Evolutionary conservation across 495 filamentous ascomycete species (phyloP).

Genomic region (Trichoderma virens): DNA sequence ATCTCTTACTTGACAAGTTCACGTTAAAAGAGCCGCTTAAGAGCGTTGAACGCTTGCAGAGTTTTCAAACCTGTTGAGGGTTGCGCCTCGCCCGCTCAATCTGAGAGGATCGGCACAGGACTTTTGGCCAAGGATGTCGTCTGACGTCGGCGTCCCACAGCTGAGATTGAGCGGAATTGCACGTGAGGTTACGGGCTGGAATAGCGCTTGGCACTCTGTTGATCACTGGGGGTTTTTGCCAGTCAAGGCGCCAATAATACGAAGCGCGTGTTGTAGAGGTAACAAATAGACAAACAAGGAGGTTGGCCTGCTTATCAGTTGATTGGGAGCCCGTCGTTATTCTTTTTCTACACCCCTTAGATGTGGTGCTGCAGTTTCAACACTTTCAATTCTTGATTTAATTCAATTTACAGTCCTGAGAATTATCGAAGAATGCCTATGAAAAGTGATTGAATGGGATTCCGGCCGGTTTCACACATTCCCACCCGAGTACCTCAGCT

Average conservation of each 20-base stretch:
- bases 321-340: too few relatives aligned
- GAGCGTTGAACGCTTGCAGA: neutral
- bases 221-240: neutral
- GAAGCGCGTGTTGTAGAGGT: too few relatives aligned
- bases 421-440: too few relatives aligned
- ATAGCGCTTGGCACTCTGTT: neutral
- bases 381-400: too few relatives aligned
- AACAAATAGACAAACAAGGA: neutral
- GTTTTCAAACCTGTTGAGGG: neutral
- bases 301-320: too few relatives aligned
- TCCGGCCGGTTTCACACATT: too few relatives aligned
- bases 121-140: neutral
- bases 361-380: too few relatives aligned
- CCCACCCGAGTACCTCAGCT: too few relatives aligned
- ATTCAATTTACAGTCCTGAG: too few relatives aligned
- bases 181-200: neutral
- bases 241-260: neutral
- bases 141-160: neutral
- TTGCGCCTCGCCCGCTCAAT: neutral
- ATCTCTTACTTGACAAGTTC: too few relatives aligned
- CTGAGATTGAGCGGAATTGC: neutral
- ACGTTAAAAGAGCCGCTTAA: neutral
- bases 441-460: too few relatives aligned
- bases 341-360: too few relatives aligned
- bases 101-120: neutral